These are phyloP conservation scores for Marasmius fiardii DNA, from an alignment of 1,284 basidiomycete species.

Conservation along the genomic window DNA sequence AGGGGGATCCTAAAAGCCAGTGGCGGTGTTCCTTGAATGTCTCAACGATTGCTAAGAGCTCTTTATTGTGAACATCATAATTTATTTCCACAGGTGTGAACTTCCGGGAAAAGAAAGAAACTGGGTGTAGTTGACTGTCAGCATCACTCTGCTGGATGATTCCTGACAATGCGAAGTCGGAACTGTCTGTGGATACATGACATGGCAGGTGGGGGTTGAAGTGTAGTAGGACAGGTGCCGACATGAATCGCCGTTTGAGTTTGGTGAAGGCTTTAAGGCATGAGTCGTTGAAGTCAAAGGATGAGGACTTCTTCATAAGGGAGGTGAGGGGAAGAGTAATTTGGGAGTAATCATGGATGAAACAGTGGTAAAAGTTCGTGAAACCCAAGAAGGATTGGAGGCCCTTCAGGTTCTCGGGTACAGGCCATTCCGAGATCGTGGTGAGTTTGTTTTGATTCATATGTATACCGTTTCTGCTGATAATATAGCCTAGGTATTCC, in stretches of 20 bases:
- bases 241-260: constrained; percentile 31
- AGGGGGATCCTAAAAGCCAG: too few species aligned
- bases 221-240: constrained; percentile 33
- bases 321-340: too few species aligned
- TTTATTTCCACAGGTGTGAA: neutral
- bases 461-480: constrained; percentile 31
- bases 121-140: constrained; percentile 25
- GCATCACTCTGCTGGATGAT: constrained; percentile 27
- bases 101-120: too few species aligned
- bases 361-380: too few species aligned
- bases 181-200: too few species aligned
- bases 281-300: too few species aligned
- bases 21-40: neutral
- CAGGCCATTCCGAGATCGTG: constrained; percentile 17
- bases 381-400: constrained; percentile 11
- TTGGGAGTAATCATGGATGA: too few species aligned
- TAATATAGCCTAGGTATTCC: too few species aligned
- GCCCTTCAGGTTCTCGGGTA: constrained; percentile 7
- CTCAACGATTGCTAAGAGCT: neutral
- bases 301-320: too few species aligned
- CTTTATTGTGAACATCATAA: too few species aligned
- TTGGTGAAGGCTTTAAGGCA: too few species aligned
- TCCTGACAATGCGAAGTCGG: constrained; percentile 29
- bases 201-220: constrained; percentile 30
- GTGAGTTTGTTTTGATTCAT: constrained; percentile 35